Evolutionary conservation across 805 yeast genomes (phyloP).

Genomic region (Metschnikowia bowlesiae): DNA sequence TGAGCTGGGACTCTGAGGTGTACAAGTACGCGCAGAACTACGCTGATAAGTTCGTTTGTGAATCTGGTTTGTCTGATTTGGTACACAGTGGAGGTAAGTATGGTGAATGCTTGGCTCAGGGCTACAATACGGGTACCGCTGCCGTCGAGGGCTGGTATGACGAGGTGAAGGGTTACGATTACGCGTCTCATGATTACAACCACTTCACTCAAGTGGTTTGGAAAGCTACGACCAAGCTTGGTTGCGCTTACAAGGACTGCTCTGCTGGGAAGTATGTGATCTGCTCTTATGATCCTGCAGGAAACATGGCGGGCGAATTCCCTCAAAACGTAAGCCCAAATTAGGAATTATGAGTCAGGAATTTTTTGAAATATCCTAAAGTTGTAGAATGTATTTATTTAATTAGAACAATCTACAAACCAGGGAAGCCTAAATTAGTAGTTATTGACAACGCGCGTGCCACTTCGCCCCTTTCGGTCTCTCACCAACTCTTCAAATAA

Average conservation of each 20-base stretch:
- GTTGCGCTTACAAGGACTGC: slow-evolving; percentile 71
- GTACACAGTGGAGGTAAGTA: slow-evolving; percentile 15
- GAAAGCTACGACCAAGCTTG: slow-evolving; percentile 56
- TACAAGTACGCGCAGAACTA: slow-evolving; percentile 50
- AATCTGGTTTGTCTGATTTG: slow-evolving; percentile 16
- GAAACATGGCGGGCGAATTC: slow-evolving; percentile 54
- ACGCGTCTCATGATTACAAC: slow-evolving; percentile 18
- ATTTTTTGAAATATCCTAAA: no score
- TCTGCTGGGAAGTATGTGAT: slow-evolving; percentile 53
- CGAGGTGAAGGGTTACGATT: slow-evolving; percentile 15
- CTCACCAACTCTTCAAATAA: not conserved
- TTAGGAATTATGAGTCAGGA: not conserved
- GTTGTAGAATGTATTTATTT: not conserved
- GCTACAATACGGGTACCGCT: slow-evolving; percentile 26
- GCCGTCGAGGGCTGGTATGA: slow-evolving; percentile 19
- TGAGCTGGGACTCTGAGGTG: slow-evolving; percentile 53
- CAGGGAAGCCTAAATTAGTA: not conserved
- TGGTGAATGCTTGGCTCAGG: slow-evolving; percentile 32
- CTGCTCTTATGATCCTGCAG: slow-evolving; percentile 73
- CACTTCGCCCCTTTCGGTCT: not conserved
- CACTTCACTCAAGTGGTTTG: slow-evolving; percentile 83
- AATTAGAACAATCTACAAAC: no score
- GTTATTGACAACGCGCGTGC: not conserved
- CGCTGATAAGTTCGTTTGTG: slow-evolving; percentile 46
- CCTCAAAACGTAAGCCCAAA: slow-evolving; percentile 9